Conservation (phyloP, 2,329 filamentous ascomycete species). For the Alternaria dauci region DNA sequence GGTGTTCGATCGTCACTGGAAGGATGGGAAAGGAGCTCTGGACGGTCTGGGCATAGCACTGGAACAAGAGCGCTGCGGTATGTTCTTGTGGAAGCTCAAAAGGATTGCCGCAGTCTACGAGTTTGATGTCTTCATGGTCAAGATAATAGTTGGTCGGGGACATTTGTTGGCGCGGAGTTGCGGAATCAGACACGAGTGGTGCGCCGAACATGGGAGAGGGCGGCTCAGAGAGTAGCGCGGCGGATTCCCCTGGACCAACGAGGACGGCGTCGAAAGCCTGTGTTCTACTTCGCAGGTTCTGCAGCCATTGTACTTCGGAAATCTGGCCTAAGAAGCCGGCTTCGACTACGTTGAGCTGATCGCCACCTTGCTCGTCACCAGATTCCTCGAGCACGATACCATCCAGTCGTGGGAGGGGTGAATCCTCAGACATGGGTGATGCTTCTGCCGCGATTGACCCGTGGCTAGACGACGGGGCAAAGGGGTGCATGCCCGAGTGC, state of each 20-base stretch:
- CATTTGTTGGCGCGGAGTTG: not conserved
- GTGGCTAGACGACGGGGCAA: not conserved
- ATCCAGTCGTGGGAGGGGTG: conserved; percentile 3
- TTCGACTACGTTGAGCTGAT: conserved; percentile 5
- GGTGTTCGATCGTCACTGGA: conserved; percentile 3
- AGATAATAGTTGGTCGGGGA: conserved; percentile 31
- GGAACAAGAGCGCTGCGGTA: conserved; percentile 28
- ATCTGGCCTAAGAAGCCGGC: conserved; percentile 22
- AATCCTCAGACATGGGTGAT: not conserved
- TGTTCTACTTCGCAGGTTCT: conserved; percentile 15
- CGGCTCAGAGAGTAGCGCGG: not conserved
- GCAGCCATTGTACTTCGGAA: conserved; percentile 34
- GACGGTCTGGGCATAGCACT: conserved; percentile 43
- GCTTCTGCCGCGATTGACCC: not conserved
- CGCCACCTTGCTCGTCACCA: not conserved
- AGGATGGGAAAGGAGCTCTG: conserved; percentile 36
- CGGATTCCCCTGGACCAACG: conserved; percentile 11
- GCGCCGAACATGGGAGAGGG: not conserved
- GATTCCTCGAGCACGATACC: conserved; percentile 2
- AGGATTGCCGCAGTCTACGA: conserved; percentile 16
- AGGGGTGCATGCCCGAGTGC: not conserved
- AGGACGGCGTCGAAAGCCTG: conserved; percentile 5
- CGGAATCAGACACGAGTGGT: not conserved
- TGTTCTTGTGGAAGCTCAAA: conserved; percentile 24
- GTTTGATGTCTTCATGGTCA: conserved; percentile 29